phyloP scores from a whole-genome alignment of 2,329 filamentous ascomycete genomes.

The Colletotrichum aenigma region DNA sequence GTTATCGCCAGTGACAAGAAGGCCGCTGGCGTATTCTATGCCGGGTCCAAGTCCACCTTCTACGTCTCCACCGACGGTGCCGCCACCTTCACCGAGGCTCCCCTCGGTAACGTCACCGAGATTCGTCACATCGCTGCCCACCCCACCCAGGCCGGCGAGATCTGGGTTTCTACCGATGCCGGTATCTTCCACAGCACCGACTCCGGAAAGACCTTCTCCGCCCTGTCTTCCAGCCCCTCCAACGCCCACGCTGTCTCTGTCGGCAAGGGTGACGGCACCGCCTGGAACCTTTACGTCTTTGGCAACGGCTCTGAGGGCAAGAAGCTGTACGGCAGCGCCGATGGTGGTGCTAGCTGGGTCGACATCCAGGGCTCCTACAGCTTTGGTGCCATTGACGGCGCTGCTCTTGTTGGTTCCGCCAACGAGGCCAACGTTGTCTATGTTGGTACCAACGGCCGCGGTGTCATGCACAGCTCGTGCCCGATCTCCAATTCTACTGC shows the following conservation, averaged over 20 bases:
- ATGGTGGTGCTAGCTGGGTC: slow-evolving; percentile 46
- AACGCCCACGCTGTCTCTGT: slow-evolving; percentile 48
- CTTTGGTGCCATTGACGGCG: slow-evolving; percentile 47
- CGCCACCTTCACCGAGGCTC: slow-evolving; percentile 43
- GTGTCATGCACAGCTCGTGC: slow-evolving; percentile 40
- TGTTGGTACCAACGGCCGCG: slow-evolving; percentile 54
- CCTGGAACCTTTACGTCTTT: slow-evolving; percentile 54
- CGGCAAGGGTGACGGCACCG: slow-evolving; percentile 40
- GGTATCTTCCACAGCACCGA: slow-evolving; percentile 60
- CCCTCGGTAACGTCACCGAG: slow-evolving; percentile 41
- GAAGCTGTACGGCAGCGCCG: slow-evolving; percentile 49
- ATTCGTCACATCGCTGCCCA: slow-evolving; percentile 62
- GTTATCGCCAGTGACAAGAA: slow-evolving; percentile 60
- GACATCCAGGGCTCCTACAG: slow-evolving; percentile 52
- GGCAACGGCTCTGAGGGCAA: slow-evolving; percentile 45
- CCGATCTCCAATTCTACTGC: neutral
- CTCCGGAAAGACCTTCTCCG: slow-evolving; percentile 52
- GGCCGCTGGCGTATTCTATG: slow-evolving; percentile 58
- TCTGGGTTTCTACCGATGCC: slow-evolving; percentile 60
- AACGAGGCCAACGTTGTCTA: slow-evolving; percentile 51
- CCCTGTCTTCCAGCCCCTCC: slow-evolving; percentile 37
- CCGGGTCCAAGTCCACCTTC: slow-evolving; percentile 46
- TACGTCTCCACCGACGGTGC: slow-evolving; percentile 57
- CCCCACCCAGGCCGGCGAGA: slow-evolving; percentile 61
- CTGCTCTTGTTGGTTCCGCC: slow-evolving; percentile 46